Conservation (phyloP, 2,329 filamentous ascomycete species). For the Cytospora piceicola region DNA sequence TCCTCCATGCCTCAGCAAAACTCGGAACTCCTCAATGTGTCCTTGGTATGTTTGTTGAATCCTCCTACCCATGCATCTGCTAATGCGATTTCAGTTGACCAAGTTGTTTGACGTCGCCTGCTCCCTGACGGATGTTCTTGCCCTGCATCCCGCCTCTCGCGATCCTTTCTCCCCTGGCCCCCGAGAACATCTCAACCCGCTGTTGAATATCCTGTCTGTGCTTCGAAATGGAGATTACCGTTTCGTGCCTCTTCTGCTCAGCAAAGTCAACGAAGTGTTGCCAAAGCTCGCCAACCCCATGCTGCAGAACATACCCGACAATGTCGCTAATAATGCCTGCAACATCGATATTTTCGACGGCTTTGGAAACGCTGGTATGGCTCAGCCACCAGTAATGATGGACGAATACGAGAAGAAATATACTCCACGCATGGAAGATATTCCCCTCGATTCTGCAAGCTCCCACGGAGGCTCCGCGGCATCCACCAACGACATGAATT, state of each 20-base stretch:
- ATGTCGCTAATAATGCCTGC: constrained; percentile 38
- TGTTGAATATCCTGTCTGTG: constrained; percentile 68
- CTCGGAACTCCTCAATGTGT: constrained; percentile 75
- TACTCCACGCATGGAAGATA: constrained; percentile 46
- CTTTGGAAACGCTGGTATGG: constrained; percentile 66
- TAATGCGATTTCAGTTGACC: constrained; percentile 60
- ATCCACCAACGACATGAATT: constrained; percentile 49
- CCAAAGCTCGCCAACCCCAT: constrained; percentile 65
- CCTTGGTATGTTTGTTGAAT: constrained; percentile 61
- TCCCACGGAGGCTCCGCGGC: constrained; percentile 38
- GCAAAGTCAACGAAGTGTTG: constrained; percentile 74
- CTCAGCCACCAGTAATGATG: constrained; percentile 53
- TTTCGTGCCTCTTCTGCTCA: constrained; percentile 76
- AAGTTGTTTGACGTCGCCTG: constrained; percentile 79
- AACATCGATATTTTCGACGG: constrained; percentile 68
- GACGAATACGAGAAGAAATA: constrained; percentile 56
- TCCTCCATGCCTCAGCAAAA: constrained; percentile 72
- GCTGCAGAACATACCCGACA: constrained; percentile 63
- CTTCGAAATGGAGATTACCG: constrained; percentile 77
- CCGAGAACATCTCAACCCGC: constrained; percentile 72
- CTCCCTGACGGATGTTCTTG: constrained; percentile 73
- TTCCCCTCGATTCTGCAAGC: constrained; percentile 44
- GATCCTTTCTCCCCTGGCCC: constrained; percentile 69
- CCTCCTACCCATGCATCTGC: background rate
- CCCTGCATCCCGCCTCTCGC: constrained; percentile 62